Conservation (phyloP, 768 basidiomycete genomes). For the Leccinum barrowsii region DNA sequence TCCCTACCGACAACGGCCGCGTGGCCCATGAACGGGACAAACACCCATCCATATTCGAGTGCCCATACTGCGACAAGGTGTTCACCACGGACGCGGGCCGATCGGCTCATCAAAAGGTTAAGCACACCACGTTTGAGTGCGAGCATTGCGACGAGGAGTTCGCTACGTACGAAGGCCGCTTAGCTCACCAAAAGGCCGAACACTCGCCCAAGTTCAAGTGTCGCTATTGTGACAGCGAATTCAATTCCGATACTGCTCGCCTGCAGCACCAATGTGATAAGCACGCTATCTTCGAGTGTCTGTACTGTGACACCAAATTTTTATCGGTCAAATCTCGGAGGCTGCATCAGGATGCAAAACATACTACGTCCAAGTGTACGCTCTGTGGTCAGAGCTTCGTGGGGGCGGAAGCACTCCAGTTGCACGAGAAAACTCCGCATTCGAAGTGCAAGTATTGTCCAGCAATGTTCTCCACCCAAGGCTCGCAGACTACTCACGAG, state of each 20-base stretch:
- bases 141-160: slow-evolving; percentile 7
- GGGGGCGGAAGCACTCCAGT: neutral
- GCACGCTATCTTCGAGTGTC: slow-evolving; percentile 12
- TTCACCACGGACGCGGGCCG: slow-evolving; percentile 6
- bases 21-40: slow-evolving; percentile 9
- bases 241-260: slow-evolving; percentile 1
- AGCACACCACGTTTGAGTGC: slow-evolving; percentile 15
- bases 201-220: slow-evolving; percentile 10
- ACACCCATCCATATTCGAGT: slow-evolving; percentile 11
- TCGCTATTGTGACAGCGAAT: slow-evolving; percentile 6
- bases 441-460: slow-evolving; percentile 8
- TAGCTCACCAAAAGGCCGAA: slow-evolving; percentile 6
- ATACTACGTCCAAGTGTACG: neutral
- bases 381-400: neutral
- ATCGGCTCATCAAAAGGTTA: slow-evolving; percentile 9
- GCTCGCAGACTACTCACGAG: slow-evolving; percentile 4
- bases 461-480: neutral
- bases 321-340: neutral
- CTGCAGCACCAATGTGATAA: slow-evolving; percentile 10
- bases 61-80: slow-evolving; percentile 9
- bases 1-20: slow-evolving; percentile 3
- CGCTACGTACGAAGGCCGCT: neutral
- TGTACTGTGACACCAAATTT: slow-evolving; percentile 8
- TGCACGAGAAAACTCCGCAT: slow-evolving; percentile 1
- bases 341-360: slow-evolving; percentile 12